Percentiles rank a stretch among this genome's conserved stretches.
phyloP scores from a whole-genome alignment of 106 monocot genomes.

The Dendrobium nobile region DNA sequence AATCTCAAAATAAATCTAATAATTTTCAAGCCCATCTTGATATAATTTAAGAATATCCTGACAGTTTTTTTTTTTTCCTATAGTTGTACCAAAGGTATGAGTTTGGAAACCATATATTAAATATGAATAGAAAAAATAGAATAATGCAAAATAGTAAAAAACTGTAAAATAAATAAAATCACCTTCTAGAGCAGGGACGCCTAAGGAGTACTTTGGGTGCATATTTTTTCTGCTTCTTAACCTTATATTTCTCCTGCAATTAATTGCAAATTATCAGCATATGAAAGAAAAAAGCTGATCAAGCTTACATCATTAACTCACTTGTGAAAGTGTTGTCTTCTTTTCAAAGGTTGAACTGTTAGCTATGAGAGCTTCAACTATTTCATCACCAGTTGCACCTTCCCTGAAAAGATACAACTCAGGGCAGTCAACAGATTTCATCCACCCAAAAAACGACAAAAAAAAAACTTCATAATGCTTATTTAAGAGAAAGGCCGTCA shows the following conservation, averaged over 20 bases:
- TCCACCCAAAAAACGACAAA: background rate
- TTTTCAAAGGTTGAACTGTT: constrained; percentile 94
- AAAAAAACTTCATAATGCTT: background rate
- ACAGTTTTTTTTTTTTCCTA: too few species aligned
- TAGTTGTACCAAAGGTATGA: too few species aligned
- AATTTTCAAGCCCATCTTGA: too few species aligned
- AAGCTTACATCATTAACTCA: constrained; percentile 12
- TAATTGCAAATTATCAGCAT: constrained; percentile 8
- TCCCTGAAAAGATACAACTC: constrained; percentile 35
- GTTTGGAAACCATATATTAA: background rate
- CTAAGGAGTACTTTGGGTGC: constrained; percentile 95
- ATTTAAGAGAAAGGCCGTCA: background rate
- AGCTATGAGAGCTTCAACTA: constrained; percentile 89
- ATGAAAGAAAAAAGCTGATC: background rate
- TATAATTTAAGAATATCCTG: too few species aligned
- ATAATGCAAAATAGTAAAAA: background rate
- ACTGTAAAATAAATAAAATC: constrained; percentile 6
- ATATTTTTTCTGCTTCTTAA: constrained; percentile 97
- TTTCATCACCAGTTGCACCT: constrained; percentile 80
- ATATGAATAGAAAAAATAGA: background rate
- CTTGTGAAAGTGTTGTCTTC: constrained; percentile 90
- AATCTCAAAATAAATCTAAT: too few species aligned
- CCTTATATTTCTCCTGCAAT: constrained; percentile 89
- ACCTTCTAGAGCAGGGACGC: constrained; percentile 89
- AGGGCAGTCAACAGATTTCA: background rate